These are phyloP conservation scores for Penicillium crustosum DNA, from an alignment of 2,329 filamentous ascomycete genomes.

Conservation along the genomic window DNA sequence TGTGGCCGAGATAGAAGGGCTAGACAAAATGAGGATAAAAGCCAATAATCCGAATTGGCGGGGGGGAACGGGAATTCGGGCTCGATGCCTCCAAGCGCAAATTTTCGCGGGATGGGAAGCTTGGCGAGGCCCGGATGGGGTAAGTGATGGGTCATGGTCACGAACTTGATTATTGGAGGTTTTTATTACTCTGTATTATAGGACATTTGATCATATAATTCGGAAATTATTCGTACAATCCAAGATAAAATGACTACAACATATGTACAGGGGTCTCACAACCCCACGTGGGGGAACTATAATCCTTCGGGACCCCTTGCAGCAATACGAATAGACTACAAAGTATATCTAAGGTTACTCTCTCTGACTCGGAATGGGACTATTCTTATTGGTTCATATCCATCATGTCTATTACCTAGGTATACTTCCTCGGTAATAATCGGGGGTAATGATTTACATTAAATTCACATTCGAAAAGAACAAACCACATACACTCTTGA, in stretches of 20 bases:
- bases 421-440: not conserved
- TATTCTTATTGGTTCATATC: not conserved
- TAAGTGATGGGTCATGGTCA: slow-evolving; percentile 2
- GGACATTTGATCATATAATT: not conserved
- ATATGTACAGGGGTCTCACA: not conserved
- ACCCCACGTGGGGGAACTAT: slow-evolving; percentile 3
- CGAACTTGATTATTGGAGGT: not conserved
- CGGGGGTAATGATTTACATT: not conserved
- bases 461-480: not conserved
- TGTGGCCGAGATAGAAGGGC: not conserved
- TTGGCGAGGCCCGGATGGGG: slow-evolving; percentile 19
- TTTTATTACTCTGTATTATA: not conserved
- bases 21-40: slow-evolving; percentile 16
- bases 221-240: not conserved
- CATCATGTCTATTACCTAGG: too few relatives aligned
- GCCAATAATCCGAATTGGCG: slow-evolving; percentile 13
- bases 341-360: too few relatives aligned
- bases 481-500: not conserved
- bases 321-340: not conserved
- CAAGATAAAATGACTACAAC: not conserved
- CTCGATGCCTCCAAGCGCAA: slow-evolving; percentile 13
- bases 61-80: slow-evolving; percentile 17
- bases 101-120: slow-evolving; percentile 23
- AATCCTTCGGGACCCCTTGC: not conserved
- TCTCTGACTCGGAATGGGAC: not conserved